Evolutionary conservation across 2,329 filamentous ascomycete genomes (phyloP).

Genomic region (Colletotrichum cordylinicola): DNA sequence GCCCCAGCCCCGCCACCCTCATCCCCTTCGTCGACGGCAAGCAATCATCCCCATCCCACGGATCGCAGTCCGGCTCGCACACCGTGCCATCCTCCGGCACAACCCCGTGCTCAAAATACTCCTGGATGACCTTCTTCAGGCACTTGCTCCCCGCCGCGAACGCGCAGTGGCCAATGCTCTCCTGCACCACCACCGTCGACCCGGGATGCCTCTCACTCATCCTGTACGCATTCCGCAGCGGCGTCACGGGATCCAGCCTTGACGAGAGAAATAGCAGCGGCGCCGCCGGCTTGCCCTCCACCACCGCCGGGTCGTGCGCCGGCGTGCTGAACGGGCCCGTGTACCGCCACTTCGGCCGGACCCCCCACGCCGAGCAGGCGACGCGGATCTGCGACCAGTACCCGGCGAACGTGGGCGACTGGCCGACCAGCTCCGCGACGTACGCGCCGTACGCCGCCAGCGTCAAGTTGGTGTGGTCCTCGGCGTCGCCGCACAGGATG

Average conservation of each 20-base stretch:
- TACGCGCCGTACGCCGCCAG: constrained; percentile 34
- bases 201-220: constrained; percentile 32
- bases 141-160: constrained; percentile 23
- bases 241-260: constrained; percentile 51
- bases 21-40: neutral
- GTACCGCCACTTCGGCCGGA: constrained; percentile 46
- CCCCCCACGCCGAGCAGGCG: constrained; percentile 42
- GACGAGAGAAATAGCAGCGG: constrained; percentile 51
- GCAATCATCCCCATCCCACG: constrained; percentile 17
- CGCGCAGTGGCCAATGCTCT: constrained; percentile 34
- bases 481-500: constrained; percentile 42
- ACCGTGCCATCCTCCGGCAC: constrained; percentile 29
- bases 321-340: constrained; percentile 37
- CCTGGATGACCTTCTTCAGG: constrained; percentile 24
- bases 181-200: constrained; percentile 33
- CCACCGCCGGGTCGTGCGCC: constrained; percentile 23
- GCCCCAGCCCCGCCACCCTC: neutral
- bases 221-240: constrained; percentile 39
- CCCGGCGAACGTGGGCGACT: constrained; percentile 36
- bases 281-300: constrained; percentile 38
- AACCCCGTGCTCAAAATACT: constrained; percentile 34
- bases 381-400: constrained; percentile 42
- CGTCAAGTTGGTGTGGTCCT: constrained; percentile 24
- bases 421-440: constrained; percentile 27
- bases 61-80: constrained; percentile 26